Base-by-base conservation (phyloP, 176 grass and related monocot genomes). In the Eragrostis nindensis region DNA sequence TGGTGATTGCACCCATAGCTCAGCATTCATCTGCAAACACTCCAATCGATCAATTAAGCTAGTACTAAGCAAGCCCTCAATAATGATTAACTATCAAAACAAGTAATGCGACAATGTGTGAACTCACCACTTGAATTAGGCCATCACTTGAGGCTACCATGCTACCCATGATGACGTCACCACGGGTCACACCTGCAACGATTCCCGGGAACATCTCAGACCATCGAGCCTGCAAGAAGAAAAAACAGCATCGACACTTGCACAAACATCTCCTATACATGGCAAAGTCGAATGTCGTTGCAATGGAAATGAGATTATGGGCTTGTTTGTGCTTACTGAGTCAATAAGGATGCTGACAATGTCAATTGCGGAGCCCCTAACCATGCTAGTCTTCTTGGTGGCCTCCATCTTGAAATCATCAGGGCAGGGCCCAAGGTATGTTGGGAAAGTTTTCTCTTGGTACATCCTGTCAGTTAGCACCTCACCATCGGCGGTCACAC, bases 1-100 rank as follows among this genome's bases (percentile, higher is more conserved):
- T 11, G 90, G 93, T 4, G 90, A 92, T 26, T 90, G 10, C 59
- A 92, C 87, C 60, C 64, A 73, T 26, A 96, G 69, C 32, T 88
- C 82, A 10, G 87, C 82, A 10, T 76, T 69, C 85, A 96, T 92
- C 93, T 96, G 43, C 56, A 62, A 32, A 16, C 21, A 6, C 2
- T 49, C 64, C 14, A 0, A 1, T 19, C 8, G 36, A 36, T 27
- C 11, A 73, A 36, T 14, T 2, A 66, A 29, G 4, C 32, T 42
- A n/a, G n/a, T n/a, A n/a, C n/a, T n/a, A n/a, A n/a, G 32, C 32
- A 36, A 36, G n/a, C 1, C 27, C 22, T 55, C 30, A 7, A 55
- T 14, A 24, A 4, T 5, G 18, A 11, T 4, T 9, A 38, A 57
- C 53, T 44, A 5, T 5, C 9, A 44, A 6, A 44, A 44, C 15